Evolutionary conservation across 345 rosid genomes (phyloP).

Genomic region (Brassica rapa): DNA sequence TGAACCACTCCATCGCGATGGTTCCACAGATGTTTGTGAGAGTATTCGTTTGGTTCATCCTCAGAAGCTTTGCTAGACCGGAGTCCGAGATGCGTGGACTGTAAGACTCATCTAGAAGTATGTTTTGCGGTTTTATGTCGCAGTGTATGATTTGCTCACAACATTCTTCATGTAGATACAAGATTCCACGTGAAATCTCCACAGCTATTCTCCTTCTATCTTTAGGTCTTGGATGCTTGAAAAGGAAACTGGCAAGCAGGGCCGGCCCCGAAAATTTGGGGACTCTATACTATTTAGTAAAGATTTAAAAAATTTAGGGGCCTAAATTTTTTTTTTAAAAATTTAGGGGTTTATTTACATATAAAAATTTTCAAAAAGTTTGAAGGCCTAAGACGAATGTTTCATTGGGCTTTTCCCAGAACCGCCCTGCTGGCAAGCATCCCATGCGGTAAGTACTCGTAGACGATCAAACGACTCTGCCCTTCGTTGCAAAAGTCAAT

Average conservation of each 20-base stretch:
- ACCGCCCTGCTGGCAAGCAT: slow-evolving; percentile 35
- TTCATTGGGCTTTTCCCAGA: too few relatives aligned
- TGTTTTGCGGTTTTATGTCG: slow-evolving; percentile 57
- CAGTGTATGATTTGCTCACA: slow-evolving; percentile 49
- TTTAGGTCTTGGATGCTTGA: slow-evolving; percentile 34
- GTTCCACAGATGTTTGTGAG: slow-evolving; percentile 47
- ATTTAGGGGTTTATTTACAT: too few relatives aligned
- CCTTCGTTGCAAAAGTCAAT: slow-evolving; percentile 46
- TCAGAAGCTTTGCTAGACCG: slow-evolving; percentile 49
- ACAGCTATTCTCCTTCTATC: slow-evolving; percentile 39
- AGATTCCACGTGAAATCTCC: slow-evolving; percentile 44
- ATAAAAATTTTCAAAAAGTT: too few relatives aligned
- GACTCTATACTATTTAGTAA: too few relatives aligned
- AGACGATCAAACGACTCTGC: slow-evolving; percentile 45
- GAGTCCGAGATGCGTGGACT: slow-evolving; percentile 46
- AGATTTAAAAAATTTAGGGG: too few relatives aligned
- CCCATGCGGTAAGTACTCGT: slow-evolving; percentile 47
- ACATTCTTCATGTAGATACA: slow-evolving; percentile 55
- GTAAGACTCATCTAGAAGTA: slow-evolving; percentile 41
- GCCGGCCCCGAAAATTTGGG: too few relatives aligned
- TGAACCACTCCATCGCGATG: slow-evolving; percentile 54
- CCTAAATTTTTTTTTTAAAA: too few relatives aligned
- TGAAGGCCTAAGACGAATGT: too few relatives aligned
- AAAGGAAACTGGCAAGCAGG: slow-evolving; percentile 41
- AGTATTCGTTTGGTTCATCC: slow-evolving; percentile 44